These are phyloP conservation scores for Rubia balearica DNA, from an alignment of 305 asterid genomes.

Conservation along the genomic window DNA sequence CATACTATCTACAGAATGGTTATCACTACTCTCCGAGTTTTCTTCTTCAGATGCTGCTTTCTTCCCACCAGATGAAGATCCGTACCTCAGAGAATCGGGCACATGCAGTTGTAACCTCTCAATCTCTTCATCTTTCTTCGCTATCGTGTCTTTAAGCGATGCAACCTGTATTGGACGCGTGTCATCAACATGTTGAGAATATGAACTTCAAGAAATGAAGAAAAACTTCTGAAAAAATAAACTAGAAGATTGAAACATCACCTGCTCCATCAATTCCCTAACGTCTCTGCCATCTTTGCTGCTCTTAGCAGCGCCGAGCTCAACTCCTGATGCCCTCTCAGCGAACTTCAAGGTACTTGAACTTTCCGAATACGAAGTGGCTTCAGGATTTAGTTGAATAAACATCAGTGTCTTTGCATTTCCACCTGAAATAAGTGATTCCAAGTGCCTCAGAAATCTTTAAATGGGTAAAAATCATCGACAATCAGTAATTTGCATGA, in stretches of 20 bases:
- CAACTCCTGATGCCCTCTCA: conserved; percentile 37
- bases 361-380: conserved; percentile 29
- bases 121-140: conserved; percentile 31
- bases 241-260: background rate
- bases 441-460: too few species aligned
- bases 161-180: conserved; percentile 21
- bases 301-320: conserved; percentile 40
- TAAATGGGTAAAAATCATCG: too few species aligned
- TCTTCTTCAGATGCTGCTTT: conserved; percentile 28
- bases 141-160: conserved; percentile 27
- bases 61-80: conserved; percentile 22
- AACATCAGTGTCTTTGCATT: conserved; percentile 41
- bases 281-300: conserved; percentile 37
- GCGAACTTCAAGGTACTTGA: conserved; percentile 34
- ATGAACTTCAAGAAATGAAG: background rate
- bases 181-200: background rate
- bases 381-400: conserved; percentile 37
- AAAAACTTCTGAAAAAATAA: background rate
- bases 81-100: conserved; percentile 45
- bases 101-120: conserved; percentile 40
- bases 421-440: conserved; percentile 24
- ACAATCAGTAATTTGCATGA: background rate
- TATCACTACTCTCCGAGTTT: conserved; percentile 28
- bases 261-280: conserved; percentile 38
- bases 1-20: conserved; percentile 20